Conservation (phyloP, 2,329 filamentous ascomycete species). For the Rhytidhysteron rufulum region DNA sequence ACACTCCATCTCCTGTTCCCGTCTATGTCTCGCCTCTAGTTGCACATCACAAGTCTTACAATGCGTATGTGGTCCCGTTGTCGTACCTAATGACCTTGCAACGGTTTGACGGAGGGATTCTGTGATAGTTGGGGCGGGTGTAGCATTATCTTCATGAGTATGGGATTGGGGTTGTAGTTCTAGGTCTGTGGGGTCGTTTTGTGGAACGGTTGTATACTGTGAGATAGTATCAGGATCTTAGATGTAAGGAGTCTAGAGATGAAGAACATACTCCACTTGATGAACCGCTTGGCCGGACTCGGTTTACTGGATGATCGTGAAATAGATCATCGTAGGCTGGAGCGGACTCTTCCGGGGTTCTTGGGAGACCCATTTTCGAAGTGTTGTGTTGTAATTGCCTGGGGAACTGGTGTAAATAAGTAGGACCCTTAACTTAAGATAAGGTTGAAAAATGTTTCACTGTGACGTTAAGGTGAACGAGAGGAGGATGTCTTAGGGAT, state of each 20-base stretch:
- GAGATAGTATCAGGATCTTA: conserved; percentile 1
- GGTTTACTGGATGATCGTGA: conserved; percentile 19
- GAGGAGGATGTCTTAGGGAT: no score
- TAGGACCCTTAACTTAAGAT: no score
- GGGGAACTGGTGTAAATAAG: no score
- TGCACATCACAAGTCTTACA: conserved; percentile 26
- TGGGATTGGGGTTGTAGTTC: conserved; percentile 15
- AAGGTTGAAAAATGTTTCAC: no score
- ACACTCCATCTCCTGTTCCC: conserved; percentile 17
- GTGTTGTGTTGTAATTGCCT: no score
- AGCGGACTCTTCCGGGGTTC: conserved; percentile 16
- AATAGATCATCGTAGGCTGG: conserved; percentile 27
- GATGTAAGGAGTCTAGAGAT: neutral
- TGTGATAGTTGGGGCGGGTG: neutral
- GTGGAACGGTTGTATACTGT: conserved; percentile 22
- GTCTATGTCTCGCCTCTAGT: conserved; percentile 13
- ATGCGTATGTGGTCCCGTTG: conserved; percentile 14
- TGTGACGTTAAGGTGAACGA: no score
- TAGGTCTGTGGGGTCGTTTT: conserved; percentile 15
- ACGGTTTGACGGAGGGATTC: conserved; percentile 22
- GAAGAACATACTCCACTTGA: conserved; percentile 13
- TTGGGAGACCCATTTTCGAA: conserved; percentile 17
- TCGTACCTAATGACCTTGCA: conserved; percentile 16
- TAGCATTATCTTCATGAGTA: conserved; percentile 5
- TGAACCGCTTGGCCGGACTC: conserved; percentile 14